Evolutionary conservation across 1,284 basidiomycete species (phyloP).

Genomic region (Grifola frondosa): DNA sequence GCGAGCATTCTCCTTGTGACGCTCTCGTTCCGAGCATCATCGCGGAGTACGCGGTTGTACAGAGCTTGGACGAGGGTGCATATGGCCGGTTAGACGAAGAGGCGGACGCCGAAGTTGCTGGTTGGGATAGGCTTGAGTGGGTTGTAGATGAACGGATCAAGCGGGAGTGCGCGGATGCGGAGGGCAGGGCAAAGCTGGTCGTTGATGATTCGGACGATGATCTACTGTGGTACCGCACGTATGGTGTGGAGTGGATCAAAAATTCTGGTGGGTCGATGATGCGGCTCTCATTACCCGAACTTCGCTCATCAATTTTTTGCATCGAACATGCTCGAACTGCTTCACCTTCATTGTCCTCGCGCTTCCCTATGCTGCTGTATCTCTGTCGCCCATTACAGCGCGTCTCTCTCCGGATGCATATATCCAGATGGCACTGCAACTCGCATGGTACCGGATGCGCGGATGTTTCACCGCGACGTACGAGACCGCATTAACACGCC

Average conservation of each 20-base stretch:
- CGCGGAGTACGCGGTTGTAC: slow-evolving; percentile 80
- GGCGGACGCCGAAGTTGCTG: slow-evolving; percentile 15
- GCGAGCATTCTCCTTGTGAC: slow-evolving; percentile 93
- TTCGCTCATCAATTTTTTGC: slow-evolving; percentile 2
- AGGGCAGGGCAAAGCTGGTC: slow-evolving; percentile 56
- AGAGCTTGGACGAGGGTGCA: slow-evolving; percentile 52
- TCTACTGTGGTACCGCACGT: slow-evolving; percentile 84
- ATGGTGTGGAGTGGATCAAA: slow-evolving; percentile 92
- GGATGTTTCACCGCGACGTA: slow-evolving; percentile 87
- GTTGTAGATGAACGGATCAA: slow-evolving; percentile 63
- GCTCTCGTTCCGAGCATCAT: slow-evolving; percentile 90
- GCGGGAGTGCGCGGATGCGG: slow-evolving; percentile 61
- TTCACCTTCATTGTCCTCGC: neutral
- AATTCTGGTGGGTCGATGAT: slow-evolving; percentile 56
- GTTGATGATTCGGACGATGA: slow-evolving; percentile 83
- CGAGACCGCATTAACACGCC: slow-evolving; percentile 91
- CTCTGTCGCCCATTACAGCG: slow-evolving; percentile 38
- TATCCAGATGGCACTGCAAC: slow-evolving; percentile 91
- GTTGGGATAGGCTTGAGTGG: slow-evolving; percentile 79
- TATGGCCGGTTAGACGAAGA: slow-evolving; percentile 24
- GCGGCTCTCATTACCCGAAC: slow-evolving; percentile 23
- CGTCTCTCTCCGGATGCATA: slow-evolving; percentile 87
- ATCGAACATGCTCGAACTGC: neutral
- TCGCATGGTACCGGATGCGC: slow-evolving; percentile 86
- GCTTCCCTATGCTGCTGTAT: neutral